phyloP scores from a whole-genome alignment of 163 green algal genomes.

The Prototheca cutis region DNA sequence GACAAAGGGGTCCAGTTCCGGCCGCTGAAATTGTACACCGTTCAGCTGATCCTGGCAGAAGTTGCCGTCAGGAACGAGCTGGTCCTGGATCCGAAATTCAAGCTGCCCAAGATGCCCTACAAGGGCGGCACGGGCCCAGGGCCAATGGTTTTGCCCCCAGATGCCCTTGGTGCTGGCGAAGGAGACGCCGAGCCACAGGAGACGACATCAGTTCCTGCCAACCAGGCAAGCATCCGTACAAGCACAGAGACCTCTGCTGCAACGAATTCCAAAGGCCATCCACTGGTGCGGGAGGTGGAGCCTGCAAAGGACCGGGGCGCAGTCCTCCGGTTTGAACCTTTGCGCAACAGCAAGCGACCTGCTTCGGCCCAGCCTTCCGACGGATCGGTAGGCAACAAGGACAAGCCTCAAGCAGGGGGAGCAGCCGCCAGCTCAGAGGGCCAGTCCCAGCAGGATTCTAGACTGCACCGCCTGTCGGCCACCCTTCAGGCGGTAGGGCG shows the following conservation, averaged over 20 bases:
- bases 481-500: too few species aligned
- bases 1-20: constrained; percentile 12
- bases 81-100: constrained; percentile 31
- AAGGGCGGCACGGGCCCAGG: constrained; percentile 17
- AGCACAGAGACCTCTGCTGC: not conserved
- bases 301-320: too few species aligned
- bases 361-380: too few species aligned
- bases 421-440: too few species aligned
- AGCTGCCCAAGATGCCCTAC: constrained; percentile 43
- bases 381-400: too few species aligned
- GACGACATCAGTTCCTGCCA: too few species aligned
- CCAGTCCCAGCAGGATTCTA: too few species aligned
- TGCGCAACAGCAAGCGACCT: too few species aligned
- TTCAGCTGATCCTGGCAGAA: constrained; percentile 22
- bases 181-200: too few species aligned
- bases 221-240: not conserved
- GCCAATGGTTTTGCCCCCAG: not conserved
- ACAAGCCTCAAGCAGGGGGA: too few species aligned
- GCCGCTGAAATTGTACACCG: constrained; percentile 31
- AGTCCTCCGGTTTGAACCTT: too few species aligned
- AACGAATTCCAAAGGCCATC: not conserved
- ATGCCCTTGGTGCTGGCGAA: not conserved
- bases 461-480: too few species aligned
- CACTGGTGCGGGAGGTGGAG: not conserved
- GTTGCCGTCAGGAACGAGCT: constrained; percentile 14